Conservation (phyloP, 345 rosid species). For the Turritis glabra region DNA sequence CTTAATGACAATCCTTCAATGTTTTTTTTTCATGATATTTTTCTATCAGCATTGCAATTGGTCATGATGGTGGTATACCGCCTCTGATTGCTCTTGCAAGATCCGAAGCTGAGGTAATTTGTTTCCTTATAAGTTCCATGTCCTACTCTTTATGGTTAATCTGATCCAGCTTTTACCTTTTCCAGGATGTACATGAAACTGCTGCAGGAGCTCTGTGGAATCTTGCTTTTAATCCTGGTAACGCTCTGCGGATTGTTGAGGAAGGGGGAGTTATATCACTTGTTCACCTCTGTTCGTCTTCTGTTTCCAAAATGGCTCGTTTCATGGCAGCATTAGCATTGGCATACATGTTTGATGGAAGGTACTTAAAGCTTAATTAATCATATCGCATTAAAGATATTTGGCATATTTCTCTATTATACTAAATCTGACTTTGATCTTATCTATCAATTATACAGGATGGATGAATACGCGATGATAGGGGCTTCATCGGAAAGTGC, state of each 20-base stretch:
- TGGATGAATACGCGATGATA: constrained; percentile 63
- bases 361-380: constrained; percentile 42
- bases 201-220: constrained; percentile 92
- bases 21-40: neutral
- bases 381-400: neutral
- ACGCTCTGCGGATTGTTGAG: constrained; percentile 70
- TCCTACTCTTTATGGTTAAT: neutral
- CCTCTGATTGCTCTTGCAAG: constrained; percentile 67
- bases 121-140: constrained; percentile 7
- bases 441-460: constrained; percentile 44
- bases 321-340: constrained; percentile 84
- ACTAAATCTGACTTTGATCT: constrained; percentile 6
- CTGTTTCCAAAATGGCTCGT: constrained; percentile 73
- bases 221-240: constrained; percentile 70
- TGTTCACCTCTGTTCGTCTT: constrained; percentile 57
- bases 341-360: constrained; percentile 83
- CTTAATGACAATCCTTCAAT: neutral
- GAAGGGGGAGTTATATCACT: constrained; percentile 76
- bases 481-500: constrained; percentile 60
- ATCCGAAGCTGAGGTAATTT: constrained; percentile 62
- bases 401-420: constrained; percentile 14
- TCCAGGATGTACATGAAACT: constrained; percentile 85
- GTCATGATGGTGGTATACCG: constrained; percentile 73
- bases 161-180: neutral
- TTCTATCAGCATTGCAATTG: constrained; percentile 65